Evolutionary conservation across 1,284 basidiomycete genomes (phyloP).

Genomic region (Microbotryum violaceum): DNA sequence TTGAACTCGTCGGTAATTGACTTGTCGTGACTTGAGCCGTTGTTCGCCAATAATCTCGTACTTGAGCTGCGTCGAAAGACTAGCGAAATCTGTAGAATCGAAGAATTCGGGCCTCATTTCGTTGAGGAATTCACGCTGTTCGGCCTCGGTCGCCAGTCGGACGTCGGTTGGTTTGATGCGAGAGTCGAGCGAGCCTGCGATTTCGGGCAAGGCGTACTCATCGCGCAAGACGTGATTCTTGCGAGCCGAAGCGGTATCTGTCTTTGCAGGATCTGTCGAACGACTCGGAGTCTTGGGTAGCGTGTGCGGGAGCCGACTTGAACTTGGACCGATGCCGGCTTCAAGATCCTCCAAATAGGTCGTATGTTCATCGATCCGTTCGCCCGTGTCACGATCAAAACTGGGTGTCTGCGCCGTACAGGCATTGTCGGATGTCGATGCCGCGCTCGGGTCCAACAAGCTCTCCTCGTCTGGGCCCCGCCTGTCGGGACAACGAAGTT

Average conservation of each 20-base stretch:
- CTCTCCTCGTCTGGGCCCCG: neutral
- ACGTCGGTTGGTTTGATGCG: slow-evolving; percentile 59
- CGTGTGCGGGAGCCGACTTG: slow-evolving; percentile 29
- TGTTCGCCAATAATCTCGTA: slow-evolving; percentile 98
- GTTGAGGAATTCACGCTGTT: slow-evolving; percentile 80
- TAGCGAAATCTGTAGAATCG: slow-evolving; percentile 75
- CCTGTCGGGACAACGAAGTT: slow-evolving; percentile 49
- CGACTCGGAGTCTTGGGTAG: slow-evolving; percentile 3
- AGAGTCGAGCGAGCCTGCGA: slow-evolving; percentile 33
- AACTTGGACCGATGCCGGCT: slow-evolving; percentile 47
- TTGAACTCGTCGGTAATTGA: slow-evolving; percentile 81
- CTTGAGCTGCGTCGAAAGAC: slow-evolving; percentile 88
- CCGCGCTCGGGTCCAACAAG: neutral
- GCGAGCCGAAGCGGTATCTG: slow-evolving; percentile 44
- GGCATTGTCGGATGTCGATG: too few species aligned
- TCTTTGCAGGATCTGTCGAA: slow-evolving; percentile 12
- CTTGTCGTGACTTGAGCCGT: slow-evolving; percentile 80
- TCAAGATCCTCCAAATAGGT: slow-evolving; percentile 83
- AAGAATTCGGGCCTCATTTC: slow-evolving; percentile 88
- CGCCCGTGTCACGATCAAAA: slow-evolving; percentile 21
- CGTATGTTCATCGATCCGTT: slow-evolving; percentile 55
- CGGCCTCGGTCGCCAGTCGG: slow-evolving; percentile 85
- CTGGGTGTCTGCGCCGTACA: too few species aligned
- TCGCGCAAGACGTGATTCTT: slow-evolving; percentile 41
- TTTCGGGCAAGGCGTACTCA: slow-evolving; percentile 37